phyloP scores from a whole-genome alignment of 805 yeast genomes.

The Starmerella geochares region DNA sequence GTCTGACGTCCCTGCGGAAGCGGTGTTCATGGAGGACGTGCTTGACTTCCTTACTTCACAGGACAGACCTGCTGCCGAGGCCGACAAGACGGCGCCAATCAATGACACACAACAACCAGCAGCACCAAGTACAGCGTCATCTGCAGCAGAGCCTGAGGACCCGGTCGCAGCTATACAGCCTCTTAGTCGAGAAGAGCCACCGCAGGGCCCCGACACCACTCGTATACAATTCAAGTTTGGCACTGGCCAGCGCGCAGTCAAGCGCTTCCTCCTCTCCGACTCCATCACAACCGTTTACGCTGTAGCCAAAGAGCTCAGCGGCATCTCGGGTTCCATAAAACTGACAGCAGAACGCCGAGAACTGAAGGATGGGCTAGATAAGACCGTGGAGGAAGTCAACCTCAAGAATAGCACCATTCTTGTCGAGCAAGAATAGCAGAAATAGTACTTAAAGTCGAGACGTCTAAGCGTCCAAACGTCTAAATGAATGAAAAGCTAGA shows the following conservation, averaged over 20 bases:
- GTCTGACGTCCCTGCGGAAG: constrained; percentile 53
- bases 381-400: constrained; percentile 62
- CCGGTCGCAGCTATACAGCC: constrained; percentile 44
- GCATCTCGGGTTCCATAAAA: constrained; percentile 28
- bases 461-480: background rate
- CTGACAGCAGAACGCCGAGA: constrained; percentile 50
- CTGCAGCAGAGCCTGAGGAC: constrained; percentile 2
- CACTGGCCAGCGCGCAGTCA: constrained; percentile 72
- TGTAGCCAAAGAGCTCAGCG: constrained; percentile 51
- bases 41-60: constrained; percentile 46
- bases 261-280: constrained; percentile 53
- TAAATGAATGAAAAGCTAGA: no score
- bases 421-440: constrained; percentile 40
- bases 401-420: constrained; percentile 71
- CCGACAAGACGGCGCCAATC: background rate
- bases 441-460: background rate
- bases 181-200: constrained; percentile 52
- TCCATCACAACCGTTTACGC: constrained; percentile 52
- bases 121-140: background rate
- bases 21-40: constrained; percentile 56
- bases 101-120: background rate
- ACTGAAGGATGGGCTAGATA: constrained; percentile 43
- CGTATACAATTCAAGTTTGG: constrained; percentile 84
- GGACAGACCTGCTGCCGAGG: background rate
- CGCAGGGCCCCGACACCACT: constrained; percentile 41